Conservation (phyloP, 2,329 filamentous ascomycete species). For the Volutella citrinella region DNA sequence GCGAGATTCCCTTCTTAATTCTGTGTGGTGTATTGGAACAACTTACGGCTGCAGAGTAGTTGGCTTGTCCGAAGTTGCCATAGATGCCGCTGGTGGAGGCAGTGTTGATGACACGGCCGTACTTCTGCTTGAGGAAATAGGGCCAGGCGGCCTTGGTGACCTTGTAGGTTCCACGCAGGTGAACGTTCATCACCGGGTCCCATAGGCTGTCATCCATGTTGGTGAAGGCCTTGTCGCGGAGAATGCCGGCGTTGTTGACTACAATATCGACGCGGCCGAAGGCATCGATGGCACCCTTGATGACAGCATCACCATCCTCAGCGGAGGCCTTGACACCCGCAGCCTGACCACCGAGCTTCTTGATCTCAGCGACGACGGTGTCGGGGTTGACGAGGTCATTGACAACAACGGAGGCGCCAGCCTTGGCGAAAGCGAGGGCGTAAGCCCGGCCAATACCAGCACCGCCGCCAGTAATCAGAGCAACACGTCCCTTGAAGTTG, state of each 20-base stretch:
- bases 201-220: slow-evolving; percentile 97
- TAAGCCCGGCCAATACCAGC: slow-evolving; percentile 91
- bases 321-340: slow-evolving; percentile 91
- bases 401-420: slow-evolving; percentile 82
- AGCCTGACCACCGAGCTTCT: slow-evolving; percentile 82
- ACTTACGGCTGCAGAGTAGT: slow-evolving; percentile 86
- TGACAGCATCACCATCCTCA: slow-evolving; percentile 85
- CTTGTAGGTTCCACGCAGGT: slow-evolving; percentile 93
- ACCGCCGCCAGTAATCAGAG: slow-evolving; percentile 82
- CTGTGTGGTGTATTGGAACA: not conserved
- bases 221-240: slow-evolving; percentile 94
- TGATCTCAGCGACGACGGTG: slow-evolving; percentile 86
- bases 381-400: slow-evolving; percentile 96
- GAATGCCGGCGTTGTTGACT: slow-evolving; percentile 97
- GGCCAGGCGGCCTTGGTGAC: slow-evolving; percentile 97
- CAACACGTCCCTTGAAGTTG: slow-evolving; percentile 81
- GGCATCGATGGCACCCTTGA: slow-evolving; percentile 90
- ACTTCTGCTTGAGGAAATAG: slow-evolving; percentile 97
- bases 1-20: too few relatives aligned
- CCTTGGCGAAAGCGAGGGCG: slow-evolving; percentile 80
- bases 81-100: slow-evolving; percentile 97
- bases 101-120: slow-evolving; percentile 94
- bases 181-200: slow-evolving; percentile 89
- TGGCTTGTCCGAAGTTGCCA: slow-evolving; percentile 97
- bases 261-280: slow-evolving; percentile 93